phyloP scores from a whole-genome alignment of 441 rosid species.

The Francoa sonchifolia region DNA sequence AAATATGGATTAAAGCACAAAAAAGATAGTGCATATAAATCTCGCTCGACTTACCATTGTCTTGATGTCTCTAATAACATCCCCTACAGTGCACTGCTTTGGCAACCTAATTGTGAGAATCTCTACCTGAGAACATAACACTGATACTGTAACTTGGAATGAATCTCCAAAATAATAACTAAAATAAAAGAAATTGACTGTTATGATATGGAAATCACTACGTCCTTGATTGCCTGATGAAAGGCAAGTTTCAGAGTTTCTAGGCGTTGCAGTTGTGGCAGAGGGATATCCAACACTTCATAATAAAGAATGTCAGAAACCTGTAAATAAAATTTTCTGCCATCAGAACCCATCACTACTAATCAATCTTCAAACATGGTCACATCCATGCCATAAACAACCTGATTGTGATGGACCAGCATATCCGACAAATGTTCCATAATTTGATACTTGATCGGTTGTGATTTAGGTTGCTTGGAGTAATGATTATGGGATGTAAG shows the following conservation, averaged over 20 bases:
- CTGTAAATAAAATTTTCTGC: constrained; percentile 24
- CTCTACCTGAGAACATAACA: constrained; percentile 30
- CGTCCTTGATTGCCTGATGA: constrained; percentile 65
- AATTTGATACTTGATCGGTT: constrained; percentile 63
- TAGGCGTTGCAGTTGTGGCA: constrained; percentile 64
- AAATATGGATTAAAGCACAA: too few relatives aligned
- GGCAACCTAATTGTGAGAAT: constrained; percentile 62
- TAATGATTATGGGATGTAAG: constrained; percentile 66
- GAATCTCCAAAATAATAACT: constrained; percentile 3
- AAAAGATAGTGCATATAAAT: too few relatives aligned
- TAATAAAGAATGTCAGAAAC: constrained; percentile 59
- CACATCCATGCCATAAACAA: constrained; percentile 13
- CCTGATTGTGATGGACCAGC: constrained; percentile 74
- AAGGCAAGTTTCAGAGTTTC: constrained; percentile 64
- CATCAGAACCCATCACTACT: not conserved
- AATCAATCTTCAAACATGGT: too few relatives aligned
- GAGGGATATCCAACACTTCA: constrained; percentile 67
- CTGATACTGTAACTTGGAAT: constrained; percentile 13
- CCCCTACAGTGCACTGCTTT: constrained; percentile 62
- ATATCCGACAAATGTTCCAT: constrained; percentile 55
- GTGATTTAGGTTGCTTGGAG: constrained; percentile 74
- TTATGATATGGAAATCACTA: constrained; percentile 29
- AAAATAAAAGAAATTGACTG: constrained; percentile 10
- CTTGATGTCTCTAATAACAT: constrained; percentile 59
- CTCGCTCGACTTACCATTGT: constrained; percentile 30